phyloP scores from a whole-genome alignment of 257 asterid species.

The Dorcoceras hygrometricum region DNA sequence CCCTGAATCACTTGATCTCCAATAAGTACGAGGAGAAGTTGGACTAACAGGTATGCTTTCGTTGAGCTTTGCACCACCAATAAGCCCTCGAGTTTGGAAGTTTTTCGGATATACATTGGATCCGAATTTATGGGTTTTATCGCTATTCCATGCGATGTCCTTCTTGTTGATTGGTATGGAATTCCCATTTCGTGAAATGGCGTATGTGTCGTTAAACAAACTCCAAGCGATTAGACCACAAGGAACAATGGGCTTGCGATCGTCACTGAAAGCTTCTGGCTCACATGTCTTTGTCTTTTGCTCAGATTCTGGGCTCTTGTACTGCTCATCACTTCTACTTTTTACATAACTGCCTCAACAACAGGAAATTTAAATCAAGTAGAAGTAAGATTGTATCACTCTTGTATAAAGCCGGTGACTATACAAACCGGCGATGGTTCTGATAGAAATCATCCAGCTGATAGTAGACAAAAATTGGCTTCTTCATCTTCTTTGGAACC shows the following conservation, averaged over 20 bases:
- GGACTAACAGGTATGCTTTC: conserved; percentile 65
- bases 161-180: conserved; percentile 55
- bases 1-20: background rate
- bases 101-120: conserved; percentile 63
- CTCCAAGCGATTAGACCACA: conserved; percentile 99
- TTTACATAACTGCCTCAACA: conserved; percentile 64
- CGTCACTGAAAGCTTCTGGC: conserved; percentile 41
- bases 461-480: conserved; percentile 71
- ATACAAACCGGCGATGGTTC: conserved; percentile 81
- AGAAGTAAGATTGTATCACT: too few relatives aligned
- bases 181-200: conserved; percentile 37
- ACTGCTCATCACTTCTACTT: conserved; percentile 73
- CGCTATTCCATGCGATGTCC: conserved; percentile 76
- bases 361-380: background rate
- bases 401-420: too few relatives aligned
- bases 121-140: conserved; percentile 61
- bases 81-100: conserved; percentile 54
- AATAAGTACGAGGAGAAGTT: conserved; percentile 10
- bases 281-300: conserved; percentile 41
- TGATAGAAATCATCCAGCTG: conserved; percentile 82
- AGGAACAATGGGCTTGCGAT: conserved; percentile 54
- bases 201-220: conserved; percentile 79
- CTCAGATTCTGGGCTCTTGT: conserved; percentile 36
- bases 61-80: conserved; percentile 70
- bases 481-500: conserved; percentile 80